These are phyloP conservation scores for Grigorovia yakushimaensis DNA, from an alignment of 805 yeast genomes.

Conservation along the genomic window DNA sequence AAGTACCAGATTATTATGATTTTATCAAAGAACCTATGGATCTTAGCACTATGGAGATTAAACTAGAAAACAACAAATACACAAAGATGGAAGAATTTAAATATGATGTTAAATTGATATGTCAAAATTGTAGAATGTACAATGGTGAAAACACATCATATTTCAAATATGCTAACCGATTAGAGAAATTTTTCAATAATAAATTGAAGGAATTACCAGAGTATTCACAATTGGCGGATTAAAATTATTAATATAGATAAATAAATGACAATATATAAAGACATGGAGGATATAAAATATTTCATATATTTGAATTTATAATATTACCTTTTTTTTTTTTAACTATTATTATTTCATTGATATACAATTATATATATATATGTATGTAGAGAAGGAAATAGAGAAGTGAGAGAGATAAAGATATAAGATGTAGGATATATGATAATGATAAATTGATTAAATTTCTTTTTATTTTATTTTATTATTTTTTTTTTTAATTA, in stretches of 20 bases:
- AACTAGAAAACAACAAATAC: conserved; percentile 85
- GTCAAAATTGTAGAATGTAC: conserved; percentile 85
- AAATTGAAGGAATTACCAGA: conserved; percentile 89
- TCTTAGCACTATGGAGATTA: conserved; percentile 86
- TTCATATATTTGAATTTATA: no score
- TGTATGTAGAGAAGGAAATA: no score
- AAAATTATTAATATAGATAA: conserved; percentile 6
- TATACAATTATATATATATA: no score
- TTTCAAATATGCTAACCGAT: conserved; percentile 85
- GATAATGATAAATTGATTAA: no score
- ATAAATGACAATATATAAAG: background rate
- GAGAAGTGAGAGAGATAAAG: no score
- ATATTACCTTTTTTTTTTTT: no score
- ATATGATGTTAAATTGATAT: conserved; percentile 77
- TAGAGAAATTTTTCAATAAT: conserved; percentile 77
- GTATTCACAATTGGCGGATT: conserved; percentile 71
- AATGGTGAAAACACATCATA: conserved; percentile 93
- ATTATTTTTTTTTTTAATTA: background rate
- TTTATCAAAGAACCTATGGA: conserved; percentile 98
- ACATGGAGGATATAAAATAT: no score
- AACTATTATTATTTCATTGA: no score
- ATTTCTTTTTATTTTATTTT: conserved; percentile 3
- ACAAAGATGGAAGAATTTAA: conserved; percentile 84
- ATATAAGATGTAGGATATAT: no score
- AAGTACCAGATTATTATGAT: conserved; percentile 92